Evolutionary conservation across 345 rosid species (phyloP), one percentile per base, ranked within the genome.

Genomic region (Rhodomyrtus tomentosa): DNA sequence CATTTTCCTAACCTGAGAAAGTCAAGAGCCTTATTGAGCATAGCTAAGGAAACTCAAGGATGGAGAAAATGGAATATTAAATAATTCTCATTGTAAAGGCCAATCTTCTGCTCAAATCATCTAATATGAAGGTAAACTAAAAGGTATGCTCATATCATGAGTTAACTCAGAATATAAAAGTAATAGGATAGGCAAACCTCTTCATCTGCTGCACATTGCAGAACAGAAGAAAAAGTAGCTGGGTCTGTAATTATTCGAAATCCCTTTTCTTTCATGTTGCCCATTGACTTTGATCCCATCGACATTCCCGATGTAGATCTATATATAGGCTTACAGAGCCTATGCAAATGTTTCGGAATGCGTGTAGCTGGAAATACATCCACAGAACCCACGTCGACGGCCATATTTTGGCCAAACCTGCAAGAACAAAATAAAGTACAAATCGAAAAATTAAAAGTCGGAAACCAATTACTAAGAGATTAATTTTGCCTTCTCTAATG

Each of bases 321-420:
- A 81, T 89, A 85, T 82, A 93, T 89, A 50, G 98, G 96, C 87
- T 86, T 90, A 85, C 92, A 87, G 59, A 93, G 91, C 94, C 91
- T 91, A 50, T 88, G 96, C 81, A 95, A 82, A 38, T 88, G 93
- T 88, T 91, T 92, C 81, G 99, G 99, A 86, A 94, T 87, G 62
- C 91, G 89, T 72, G 96, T 89, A 82, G 87, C 92, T 51, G 98
- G 98, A 89, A 91, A 95, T 83, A 95, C 88, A 89, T 97, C 98
- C 84, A 97, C 93, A 86, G 91, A 92, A 83, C 99, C 98, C 48
- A 97, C 95, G 88, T 94, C 98, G 82, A 22, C 54, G 49, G 88
- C 89, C 84, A 97, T 94, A 85, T 97, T 97, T 89, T 94, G 92
- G 81, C 93, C 88, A 85, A 93, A 97, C 91, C 99, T 93, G 93